These are phyloP conservation scores for Globisporangium alternatum DNA, from an alignment of 352 stramenopile genomes.

Conservation along the genomic window DNA sequence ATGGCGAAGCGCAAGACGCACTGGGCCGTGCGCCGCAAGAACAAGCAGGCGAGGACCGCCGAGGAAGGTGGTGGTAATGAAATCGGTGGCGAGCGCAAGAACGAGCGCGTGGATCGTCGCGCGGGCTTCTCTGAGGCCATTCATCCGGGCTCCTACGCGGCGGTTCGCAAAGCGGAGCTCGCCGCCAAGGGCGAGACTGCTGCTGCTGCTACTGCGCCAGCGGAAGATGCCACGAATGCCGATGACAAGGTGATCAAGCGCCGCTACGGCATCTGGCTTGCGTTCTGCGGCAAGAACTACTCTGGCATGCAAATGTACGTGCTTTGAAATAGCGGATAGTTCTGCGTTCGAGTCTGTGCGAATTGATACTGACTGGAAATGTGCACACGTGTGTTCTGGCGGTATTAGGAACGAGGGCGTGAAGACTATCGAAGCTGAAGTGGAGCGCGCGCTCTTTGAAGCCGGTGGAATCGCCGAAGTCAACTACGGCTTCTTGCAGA, in stretches of 20 bases:
- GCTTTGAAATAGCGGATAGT: not conserved
- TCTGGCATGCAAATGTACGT: slow-evolving; percentile 87
- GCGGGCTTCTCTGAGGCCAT: slow-evolving; percentile 54
- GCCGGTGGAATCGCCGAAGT: slow-evolving; percentile 81
- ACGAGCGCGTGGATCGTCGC: slow-evolving; percentile 42
- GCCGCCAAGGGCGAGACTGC: slow-evolving; percentile 9
- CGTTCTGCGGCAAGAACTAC: slow-evolving; percentile 89
- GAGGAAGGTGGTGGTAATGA: slow-evolving; percentile 14
- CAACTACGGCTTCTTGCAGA: slow-evolving; percentile 90
- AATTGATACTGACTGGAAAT: not conserved
- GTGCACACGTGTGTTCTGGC: not conserved
- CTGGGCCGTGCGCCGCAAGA: slow-evolving; percentile 72
- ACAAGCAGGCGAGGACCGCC: slow-evolving; percentile 48
- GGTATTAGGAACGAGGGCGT: slow-evolving; percentile 77
- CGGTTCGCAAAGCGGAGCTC: slow-evolving; percentile 26
- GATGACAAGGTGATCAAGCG: slow-evolving; percentile 39
- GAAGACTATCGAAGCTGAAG: slow-evolving; percentile 88
- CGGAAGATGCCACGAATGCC: not conserved
- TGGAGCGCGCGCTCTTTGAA: slow-evolving; percentile 86
- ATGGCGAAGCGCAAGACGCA: slow-evolving; percentile 68
- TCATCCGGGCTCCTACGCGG: slow-evolving; percentile 78
- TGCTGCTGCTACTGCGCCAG: not conserved
- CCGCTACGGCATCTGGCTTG: slow-evolving; percentile 81
- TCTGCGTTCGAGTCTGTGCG: not conserved
- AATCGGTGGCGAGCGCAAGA: slow-evolving; percentile 13